phyloP scores from a whole-genome alignment of 805 yeast genomes.

The Tetrapisispora fleetii region DNA sequence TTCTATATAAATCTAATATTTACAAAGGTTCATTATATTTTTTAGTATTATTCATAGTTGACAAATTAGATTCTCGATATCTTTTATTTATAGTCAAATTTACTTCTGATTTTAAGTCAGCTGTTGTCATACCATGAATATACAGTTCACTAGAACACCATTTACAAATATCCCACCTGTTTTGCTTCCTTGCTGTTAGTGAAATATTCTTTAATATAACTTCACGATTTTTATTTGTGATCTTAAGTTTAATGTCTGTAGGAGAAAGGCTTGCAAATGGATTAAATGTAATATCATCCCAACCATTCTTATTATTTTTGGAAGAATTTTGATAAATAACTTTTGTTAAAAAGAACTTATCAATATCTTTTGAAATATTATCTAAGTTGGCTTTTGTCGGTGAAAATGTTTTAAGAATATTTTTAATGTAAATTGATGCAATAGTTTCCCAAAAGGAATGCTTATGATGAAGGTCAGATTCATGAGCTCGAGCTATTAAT shows the following conservation, averaged over 20 bases:
- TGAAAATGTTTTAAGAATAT: constrained; percentile 5
- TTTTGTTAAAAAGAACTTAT: constrained; percentile 10
- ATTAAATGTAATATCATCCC: constrained; percentile 7
- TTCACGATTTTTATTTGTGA: constrained; percentile 14
- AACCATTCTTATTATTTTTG: not conserved
- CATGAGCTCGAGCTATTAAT: constrained; percentile 15
- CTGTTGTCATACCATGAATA: constrained; percentile 12
- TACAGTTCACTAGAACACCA: constrained; percentile 23
- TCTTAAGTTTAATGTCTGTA: constrained; percentile 9
- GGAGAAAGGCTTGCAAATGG: constrained; percentile 19
- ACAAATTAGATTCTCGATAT: constrained; percentile 8
- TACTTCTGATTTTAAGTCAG: constrained; percentile 22
- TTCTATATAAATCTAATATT: not conserved
- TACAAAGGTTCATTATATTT: not conserved
- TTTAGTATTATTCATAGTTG: not conserved
- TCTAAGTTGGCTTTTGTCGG: not conserved
- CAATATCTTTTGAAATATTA: not conserved
- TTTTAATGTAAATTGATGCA: constrained; percentile 19
- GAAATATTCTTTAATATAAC: constrained; percentile 22
- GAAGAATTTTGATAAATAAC: constrained; percentile 11
- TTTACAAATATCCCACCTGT: constrained; percentile 14
- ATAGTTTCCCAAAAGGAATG: constrained; percentile 18
- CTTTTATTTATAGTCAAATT: constrained; percentile 15
- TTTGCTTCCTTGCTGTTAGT: constrained; percentile 9
- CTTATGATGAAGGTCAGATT: constrained; percentile 14